Evolutionary conservation across 1,139 yeast species (phyloP).

Genomic region (Yamadazyma conglobata): DNA sequence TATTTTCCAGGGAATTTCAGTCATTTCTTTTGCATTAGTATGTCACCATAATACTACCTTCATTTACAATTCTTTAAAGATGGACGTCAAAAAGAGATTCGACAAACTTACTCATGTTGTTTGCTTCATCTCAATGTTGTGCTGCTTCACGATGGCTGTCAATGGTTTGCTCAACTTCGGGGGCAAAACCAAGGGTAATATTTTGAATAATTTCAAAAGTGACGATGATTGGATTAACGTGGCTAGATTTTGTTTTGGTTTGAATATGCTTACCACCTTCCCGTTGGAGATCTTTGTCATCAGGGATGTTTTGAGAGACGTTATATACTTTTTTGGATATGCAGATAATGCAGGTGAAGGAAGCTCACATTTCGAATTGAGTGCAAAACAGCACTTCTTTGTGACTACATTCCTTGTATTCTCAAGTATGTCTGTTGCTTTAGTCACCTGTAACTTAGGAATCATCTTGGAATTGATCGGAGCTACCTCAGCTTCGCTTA

Average conservation of each 20-base stretch:
- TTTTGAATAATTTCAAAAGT: conserved; percentile 78
- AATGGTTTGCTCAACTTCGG: conserved; percentile 78
- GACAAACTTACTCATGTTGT: conserved; percentile 78
- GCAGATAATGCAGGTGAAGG: conserved; percentile 20
- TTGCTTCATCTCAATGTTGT: conserved; percentile 75
- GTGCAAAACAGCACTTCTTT: conserved; percentile 52
- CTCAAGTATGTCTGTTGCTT: conserved; percentile 69
- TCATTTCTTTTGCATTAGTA: conserved; percentile 87
- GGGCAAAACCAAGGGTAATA: conserved; percentile 77
- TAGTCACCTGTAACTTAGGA: conserved; percentile 84
- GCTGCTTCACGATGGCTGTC: conserved; percentile 75
- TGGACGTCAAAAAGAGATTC: conserved; percentile 74
- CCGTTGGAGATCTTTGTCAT: conserved; percentile 90
- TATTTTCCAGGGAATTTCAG: conserved; percentile 84
- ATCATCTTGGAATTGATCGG: conserved; percentile 87
- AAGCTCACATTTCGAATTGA: conserved; percentile 40
- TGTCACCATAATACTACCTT: conserved; percentile 93
- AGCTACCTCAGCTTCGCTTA: conserved; percentile 85
- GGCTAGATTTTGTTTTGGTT: conserved; percentile 88
- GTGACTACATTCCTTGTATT: conserved; percentile 67
- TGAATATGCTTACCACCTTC: conserved; percentile 90
- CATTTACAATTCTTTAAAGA: conserved; percentile 76
- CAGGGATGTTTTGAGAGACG: conserved; percentile 75
- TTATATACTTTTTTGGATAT: conserved; percentile 32
- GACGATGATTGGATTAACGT: conserved; percentile 72